Evolutionary conservation across 371 early-diverging fungal species (phyloP), one percentile per base, ranked within the genome.

Genomic region (Encephalitozoon hellem): DNA sequence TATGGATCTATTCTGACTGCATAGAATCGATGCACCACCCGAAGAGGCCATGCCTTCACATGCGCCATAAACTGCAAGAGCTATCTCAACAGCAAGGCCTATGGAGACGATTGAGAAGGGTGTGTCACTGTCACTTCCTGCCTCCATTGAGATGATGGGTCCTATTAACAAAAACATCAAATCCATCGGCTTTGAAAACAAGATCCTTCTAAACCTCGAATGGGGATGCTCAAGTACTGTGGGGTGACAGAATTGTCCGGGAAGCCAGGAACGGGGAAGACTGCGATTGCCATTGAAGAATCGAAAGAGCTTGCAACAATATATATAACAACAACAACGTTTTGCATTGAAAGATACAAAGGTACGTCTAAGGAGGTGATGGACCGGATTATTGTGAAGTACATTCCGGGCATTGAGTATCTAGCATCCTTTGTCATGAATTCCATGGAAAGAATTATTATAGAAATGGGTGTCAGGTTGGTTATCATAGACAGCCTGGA

Each of bases 231-330:
- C 8, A 12, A 65, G 25, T 74, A 67, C 23, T 53, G 42, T 26
- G 80, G 81, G 4, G 55, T 81, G 67, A 81, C 76, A 0, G 81
- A 81, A 68, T 2, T 81, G 8, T 26, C 67, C 2, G 81, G 81
- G n/a, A 55, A 70, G 3, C 52, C 76, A 5, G 74, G 67, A 1
- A 49, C 63, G 12, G 81, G 81, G 9, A 81, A 74, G 49, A 81
- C 81, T 2, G 47, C 69, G 0, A 23, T 81, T 15, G 54, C 63
- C 39, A 55, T 81, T 18, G 55, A 67, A 43, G 69, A 68, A n/a
- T 55, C 51, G 23, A 74, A 69, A 38, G 25, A 63, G 25, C 32
- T 21, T 12, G 23, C 42, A 12, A 77, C 81, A 12, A 18, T 81
- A 12, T 81, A 81, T 43, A 53, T 81, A 11, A 52, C 72, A 25